A percentile compares a stretch with the other conserved stretches of the same genome.
Evolutionary conservation across 331 rosid genomes (phyloP).

Genomic region (Phaseolus coccineus): DNA sequence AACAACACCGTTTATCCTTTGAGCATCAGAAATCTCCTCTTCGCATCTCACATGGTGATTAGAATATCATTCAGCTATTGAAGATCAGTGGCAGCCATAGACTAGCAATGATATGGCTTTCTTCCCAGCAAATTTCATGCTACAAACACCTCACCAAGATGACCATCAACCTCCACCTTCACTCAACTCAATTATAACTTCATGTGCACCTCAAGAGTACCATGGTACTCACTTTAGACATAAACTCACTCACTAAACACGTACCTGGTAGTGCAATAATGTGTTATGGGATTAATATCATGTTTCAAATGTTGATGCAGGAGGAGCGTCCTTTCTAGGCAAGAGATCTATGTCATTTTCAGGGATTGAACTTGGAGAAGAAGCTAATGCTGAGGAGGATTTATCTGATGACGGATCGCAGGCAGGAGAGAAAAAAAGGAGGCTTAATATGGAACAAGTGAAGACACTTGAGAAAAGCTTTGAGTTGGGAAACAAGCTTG

Average conservation of each 20-base stretch:
- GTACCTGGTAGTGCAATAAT: neutral
- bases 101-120: conserved; percentile 68
- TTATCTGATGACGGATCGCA: conserved; percentile 92
- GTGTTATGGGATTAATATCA: neutral
- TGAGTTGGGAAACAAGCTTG: conserved; percentile 91
- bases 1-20: conserved; percentile 13
- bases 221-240: conserved; percentile 60
- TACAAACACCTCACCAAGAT: conserved; percentile 71
- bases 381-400: conserved; percentile 78
- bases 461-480: conserved; percentile 93
- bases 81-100: conserved; percentile 38
- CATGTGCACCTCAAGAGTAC: conserved; percentile 82
- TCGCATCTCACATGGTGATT: conserved; percentile 33
- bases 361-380: conserved; percentile 80
- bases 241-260: neutral
- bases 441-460: conserved; percentile 89
- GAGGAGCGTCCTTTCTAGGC: conserved; percentile 78
- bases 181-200: conserved; percentile 74
- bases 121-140: conserved; percentile 87
- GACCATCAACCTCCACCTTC: conserved; percentile 67
- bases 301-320: conserved; percentile 49
- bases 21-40: conserved; percentile 41
- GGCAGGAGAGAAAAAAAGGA: conserved; percentile 89
- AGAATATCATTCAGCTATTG: conserved; percentile 44
- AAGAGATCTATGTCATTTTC: conserved; percentile 91